Evolutionary conservation across 805 yeast genomes (phyloP).

Genomic region (Kazachstania bromeliacearum): DNA sequence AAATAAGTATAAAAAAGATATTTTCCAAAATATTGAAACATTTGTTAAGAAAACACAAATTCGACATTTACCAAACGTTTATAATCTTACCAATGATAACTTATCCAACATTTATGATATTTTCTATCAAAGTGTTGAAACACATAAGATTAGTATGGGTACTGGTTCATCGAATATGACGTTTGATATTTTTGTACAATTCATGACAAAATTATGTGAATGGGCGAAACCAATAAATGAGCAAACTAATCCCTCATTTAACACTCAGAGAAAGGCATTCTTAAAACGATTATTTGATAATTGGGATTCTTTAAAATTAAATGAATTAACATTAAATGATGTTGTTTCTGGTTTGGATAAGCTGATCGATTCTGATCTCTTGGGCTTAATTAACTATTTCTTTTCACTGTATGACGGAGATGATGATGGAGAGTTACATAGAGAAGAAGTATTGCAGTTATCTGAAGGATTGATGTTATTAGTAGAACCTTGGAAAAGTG

Average conservation of each 20-base stretch:
- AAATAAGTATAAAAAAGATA: constrained; percentile 59
- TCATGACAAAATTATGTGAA: constrained; percentile 71
- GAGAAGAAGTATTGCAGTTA: constrained; percentile 71
- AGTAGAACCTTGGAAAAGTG: constrained; percentile 82
- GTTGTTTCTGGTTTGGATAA: constrained; percentile 65
- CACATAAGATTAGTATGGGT: constrained; percentile 48
- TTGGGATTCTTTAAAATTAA: constrained; percentile 57
- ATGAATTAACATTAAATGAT: constrained; percentile 56
- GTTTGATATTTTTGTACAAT: constrained; percentile 57
- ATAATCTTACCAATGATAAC: constrained; percentile 47
- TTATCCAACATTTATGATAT: constrained; percentile 73
- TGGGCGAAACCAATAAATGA: constrained; percentile 47
- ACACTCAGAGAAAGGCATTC: constrained; percentile 36
- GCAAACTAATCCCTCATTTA: constrained; percentile 27
- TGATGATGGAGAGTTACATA: constrained; percentile 50
- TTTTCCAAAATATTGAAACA: constrained; percentile 75
- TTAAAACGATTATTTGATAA: constrained; percentile 52
- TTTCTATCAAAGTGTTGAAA: constrained; percentile 65
- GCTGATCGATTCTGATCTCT: constrained; percentile 60
- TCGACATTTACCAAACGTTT: constrained; percentile 71
- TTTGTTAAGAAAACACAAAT: constrained; percentile 89
- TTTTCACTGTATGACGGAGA: constrained; percentile 64
- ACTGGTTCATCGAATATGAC: constrained; percentile 61
- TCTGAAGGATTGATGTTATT: constrained; percentile 81
- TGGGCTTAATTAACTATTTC: constrained; percentile 70